Evolutionary conservation across 1,284 basidiomycete genomes (phyloP).

Genomic region (Mycosarcoma mackinlayi): DNA sequence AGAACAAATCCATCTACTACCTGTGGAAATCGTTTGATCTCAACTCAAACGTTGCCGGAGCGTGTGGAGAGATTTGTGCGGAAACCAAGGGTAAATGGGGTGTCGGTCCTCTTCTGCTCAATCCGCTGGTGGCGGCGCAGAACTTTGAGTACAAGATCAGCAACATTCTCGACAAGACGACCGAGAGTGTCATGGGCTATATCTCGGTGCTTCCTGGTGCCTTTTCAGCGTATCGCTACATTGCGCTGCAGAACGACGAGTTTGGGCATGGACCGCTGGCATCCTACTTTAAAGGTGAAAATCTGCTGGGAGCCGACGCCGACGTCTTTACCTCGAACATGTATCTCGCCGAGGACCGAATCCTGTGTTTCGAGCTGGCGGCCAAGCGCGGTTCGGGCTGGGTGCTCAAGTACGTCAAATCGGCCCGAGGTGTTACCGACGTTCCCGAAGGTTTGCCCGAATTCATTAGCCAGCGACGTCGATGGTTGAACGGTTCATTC

Average conservation of each 20-base stretch:
- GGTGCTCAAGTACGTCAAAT: constrained; percentile 95
- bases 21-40: constrained; percentile 93
- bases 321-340: constrained; percentile 88
- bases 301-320: constrained; percentile 86
- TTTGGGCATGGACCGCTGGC: constrained; percentile 87
- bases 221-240: constrained; percentile 75
- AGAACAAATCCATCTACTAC: constrained; percentile 95
- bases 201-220: constrained; percentile 62
- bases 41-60: constrained; percentile 82
- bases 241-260: constrained; percentile 88
- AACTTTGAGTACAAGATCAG: constrained; percentile 90
- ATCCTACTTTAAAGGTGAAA: constrained; percentile 97
- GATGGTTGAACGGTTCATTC: constrained; percentile 90
- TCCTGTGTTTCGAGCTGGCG: constrained; percentile 91
- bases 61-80: constrained; percentile 76
- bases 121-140: constrained; percentile 83
- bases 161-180: constrained; percentile 67
- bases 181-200: constrained; percentile 66
- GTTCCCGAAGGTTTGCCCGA: constrained; percentile 91
- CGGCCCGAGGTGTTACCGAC: constrained; percentile 94
- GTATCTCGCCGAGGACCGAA: constrained; percentile 76
- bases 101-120: constrained; percentile 84
- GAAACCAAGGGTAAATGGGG: constrained; percentile 65
- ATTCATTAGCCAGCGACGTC: constrained; percentile 90
- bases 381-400: constrained; percentile 89